Evolutionary conservation across 345 rosid genomes (phyloP), one percentile per base, ranked within the genome.

Genomic region (Eucalyptus microcorys): DNA sequence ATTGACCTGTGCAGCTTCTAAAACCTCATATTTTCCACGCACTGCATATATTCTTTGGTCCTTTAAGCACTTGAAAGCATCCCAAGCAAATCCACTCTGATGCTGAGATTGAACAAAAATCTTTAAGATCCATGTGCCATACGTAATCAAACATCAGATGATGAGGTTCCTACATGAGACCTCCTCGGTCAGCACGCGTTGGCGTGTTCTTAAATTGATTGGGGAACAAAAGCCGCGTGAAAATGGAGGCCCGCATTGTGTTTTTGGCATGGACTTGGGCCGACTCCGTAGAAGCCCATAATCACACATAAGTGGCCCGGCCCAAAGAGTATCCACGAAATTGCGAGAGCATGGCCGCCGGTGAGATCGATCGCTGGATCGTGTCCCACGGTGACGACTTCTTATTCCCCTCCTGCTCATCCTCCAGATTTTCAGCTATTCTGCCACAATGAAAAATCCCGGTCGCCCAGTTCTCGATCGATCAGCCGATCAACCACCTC

Each of bases 271-370:
- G 16, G 68, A 8, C 34, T 61, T 61, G 32, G 68, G 4, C 34
- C 1, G 17, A 27, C 34, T 61, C 34, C 8, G 17, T 12, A 30
- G 16, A 61, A 55, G 30, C 14, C 61, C 61, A 1, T 55, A 1
- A 55, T 30, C 6, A 24, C 61, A 10, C 61, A 22, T 1, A 55
- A 55, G 61, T 55, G 61, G 6, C 61, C 61, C 14, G 61, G 61
- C 61, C 61, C 61, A 55, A 55, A 55, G 61, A 55, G 61, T 22
- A 22, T 55, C 61, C 61, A 24, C 1, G 3, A 6, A 55, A 55
- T 24, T 24, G 6, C 30, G 0, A 22, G 61, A 55, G 61, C 61
- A 22, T 26, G 61, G 14, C 30, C 6, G 13, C 61, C 3, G 0
- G 61, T 55, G 61, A 55, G 61, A 2, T 55, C 30, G 3, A 55